Conservation (phyloP, 202 grass and related monocot genomes). For the Panicum hallii region DNA sequence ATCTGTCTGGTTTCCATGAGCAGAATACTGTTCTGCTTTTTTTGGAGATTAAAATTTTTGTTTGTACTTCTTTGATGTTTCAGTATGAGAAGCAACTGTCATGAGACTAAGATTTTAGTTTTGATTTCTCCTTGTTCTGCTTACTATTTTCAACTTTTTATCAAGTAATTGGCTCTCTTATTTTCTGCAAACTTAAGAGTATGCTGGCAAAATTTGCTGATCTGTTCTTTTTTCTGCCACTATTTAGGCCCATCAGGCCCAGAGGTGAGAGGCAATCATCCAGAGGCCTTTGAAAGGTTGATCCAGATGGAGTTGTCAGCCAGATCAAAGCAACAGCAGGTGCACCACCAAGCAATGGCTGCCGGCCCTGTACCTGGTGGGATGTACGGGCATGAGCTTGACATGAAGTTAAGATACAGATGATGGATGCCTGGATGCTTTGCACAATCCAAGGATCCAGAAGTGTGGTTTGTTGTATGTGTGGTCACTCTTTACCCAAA, state of each 20-base stretch:
- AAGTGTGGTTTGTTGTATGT: conserved; percentile 38
- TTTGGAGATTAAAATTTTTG: background rate
- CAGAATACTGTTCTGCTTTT: background rate
- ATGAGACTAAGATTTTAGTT: background rate
- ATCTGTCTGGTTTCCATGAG: background rate
- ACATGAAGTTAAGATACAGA: conserved; percentile 76
- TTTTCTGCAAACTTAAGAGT: background rate
- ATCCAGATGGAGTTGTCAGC: conserved; percentile 85
- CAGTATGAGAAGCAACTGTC: background rate
- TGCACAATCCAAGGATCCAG: background rate
- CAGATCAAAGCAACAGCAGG: conserved; percentile 80
- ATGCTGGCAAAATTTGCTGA: background rate
- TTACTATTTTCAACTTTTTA: background rate
- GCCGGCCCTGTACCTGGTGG: conserved; percentile 60
- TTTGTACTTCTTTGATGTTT: conserved; percentile 4
- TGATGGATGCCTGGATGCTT: conserved; percentile 32
- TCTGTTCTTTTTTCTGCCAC: background rate
- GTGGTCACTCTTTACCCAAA: conserved; percentile 19
- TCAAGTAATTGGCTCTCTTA: background rate
- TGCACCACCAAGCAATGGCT: conserved; percentile 60
- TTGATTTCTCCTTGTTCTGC: background rate
- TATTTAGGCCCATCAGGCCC: conserved; percentile 43
- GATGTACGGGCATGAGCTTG: conserved; percentile 64
- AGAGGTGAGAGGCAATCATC: conserved; percentile 54
- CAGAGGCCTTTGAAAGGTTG: conserved; percentile 75